Evolutionary conservation across 306 rosid genomes (phyloP), one percentile per base, ranked within the genome.

Genomic region (Begonia masoniana): DNA sequence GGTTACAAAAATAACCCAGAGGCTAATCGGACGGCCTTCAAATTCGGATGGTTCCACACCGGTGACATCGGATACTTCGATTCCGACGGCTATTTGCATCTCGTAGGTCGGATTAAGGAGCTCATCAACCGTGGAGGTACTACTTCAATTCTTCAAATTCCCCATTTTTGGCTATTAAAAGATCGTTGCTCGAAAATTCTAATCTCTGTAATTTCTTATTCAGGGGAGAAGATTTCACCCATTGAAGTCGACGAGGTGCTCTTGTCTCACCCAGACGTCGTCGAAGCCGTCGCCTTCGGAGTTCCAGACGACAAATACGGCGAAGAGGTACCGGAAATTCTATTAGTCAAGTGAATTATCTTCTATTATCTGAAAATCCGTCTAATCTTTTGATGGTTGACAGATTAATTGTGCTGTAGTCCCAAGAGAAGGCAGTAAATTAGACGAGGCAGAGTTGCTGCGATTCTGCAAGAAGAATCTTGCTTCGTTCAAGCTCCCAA

Each of bases 171-270:
- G 13, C 15, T 10, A 41, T 0, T 10, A 0, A 10, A 7, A 41
- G 16, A 15, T 5, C 12, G 10, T 12, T 2, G 0, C 16, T 55
- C 55, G 48, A 23, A 57, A 31, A 31, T 7, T 47, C 52, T 23
- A 9, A 11, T 31, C 3, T 58, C 55, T 12, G 13, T 9, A 31
- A 19, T 10, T 10, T 66, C 23, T 9, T 59, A 31, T 59, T 12
- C 63, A 89, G 97, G 96, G 39, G 97, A 91, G 67, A 91, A 91
- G 60, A 91, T 91, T 69, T 91, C 97, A 47, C 97, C 97, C 7
- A 81, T 85, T 35, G 97, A 91, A 73, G 94, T 85, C 23, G 97
- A 91, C 55, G 77, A 87, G 1, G 94, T 85, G 47, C 81, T 91
- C 12, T 51, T 91, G 46, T 67, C 88, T 4, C 85, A 85, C 52